These are phyloP conservation scores for Colletotrichum simmondsii DNA, from an alignment of 2,329 filamentous ascomycete genomes.

Conservation along the genomic window DNA sequence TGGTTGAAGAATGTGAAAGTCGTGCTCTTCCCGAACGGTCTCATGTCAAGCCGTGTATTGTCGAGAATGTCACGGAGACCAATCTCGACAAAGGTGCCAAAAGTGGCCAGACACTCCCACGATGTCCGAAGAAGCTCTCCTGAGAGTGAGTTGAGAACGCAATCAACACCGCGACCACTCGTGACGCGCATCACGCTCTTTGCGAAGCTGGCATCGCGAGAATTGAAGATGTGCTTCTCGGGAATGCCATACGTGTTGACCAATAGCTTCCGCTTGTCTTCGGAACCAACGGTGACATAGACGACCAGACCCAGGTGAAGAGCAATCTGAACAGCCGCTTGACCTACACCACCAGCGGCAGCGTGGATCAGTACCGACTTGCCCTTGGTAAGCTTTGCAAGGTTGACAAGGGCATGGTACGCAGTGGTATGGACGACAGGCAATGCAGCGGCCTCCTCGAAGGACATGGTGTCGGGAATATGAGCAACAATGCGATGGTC, in stretches of 20 bases:
- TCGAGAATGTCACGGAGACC: conserved; percentile 50
- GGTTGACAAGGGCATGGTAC: conserved; percentile 42
- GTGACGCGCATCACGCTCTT: conserved; percentile 39
- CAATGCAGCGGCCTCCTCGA: conserved; percentile 44
- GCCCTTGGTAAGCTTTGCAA: conserved; percentile 40
- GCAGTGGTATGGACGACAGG: conserved; percentile 47
- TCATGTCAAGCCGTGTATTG: conserved; percentile 54
- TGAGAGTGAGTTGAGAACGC: conserved; percentile 49
- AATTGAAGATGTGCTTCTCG: conserved; percentile 43
- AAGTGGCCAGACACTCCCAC: conserved; percentile 52
- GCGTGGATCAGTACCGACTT: conserved; percentile 43
- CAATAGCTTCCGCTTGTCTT: conserved; percentile 42
- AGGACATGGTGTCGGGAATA: conserved; percentile 48
- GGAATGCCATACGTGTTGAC: conserved; percentile 40
- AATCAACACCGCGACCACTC: conserved; percentile 40
- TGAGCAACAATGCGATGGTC: conserved; percentile 32
- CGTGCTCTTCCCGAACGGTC: conserved; percentile 51
- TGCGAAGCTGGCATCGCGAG: conserved; percentile 42
- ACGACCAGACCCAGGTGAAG: conserved; percentile 44
- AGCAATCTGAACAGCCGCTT: conserved; percentile 40
- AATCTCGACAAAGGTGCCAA: conserved; percentile 54
- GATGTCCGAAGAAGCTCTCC: conserved; percentile 49
- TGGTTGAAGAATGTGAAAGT: conserved; percentile 47
- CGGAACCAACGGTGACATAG: conserved; percentile 44
- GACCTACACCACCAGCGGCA: conserved; percentile 41